A percentile compares a stretch with the other conserved stretches of the same genome.
phyloP scores from a whole-genome alignment of 2,329 filamentous ascomycete genomes.

The Fusarium nanum region DNA sequence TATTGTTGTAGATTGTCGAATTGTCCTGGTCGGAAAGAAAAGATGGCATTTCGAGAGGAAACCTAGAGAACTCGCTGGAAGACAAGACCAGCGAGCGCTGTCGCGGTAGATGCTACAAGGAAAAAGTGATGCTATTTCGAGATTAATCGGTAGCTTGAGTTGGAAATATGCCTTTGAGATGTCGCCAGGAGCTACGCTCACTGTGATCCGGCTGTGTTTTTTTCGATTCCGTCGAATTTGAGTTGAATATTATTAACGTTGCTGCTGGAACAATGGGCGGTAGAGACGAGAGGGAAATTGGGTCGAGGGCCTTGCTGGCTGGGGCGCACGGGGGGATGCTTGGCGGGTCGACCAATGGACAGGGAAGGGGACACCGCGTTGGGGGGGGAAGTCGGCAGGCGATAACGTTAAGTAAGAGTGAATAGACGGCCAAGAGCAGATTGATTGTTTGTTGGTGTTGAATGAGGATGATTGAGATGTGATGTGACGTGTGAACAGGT shows the following conservation, averaged over 20 bases:
- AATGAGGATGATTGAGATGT: slow-evolving; percentile 39
- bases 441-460: slow-evolving; percentile 4
- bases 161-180: slow-evolving; percentile 21
- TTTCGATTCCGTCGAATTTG: slow-evolving; percentile 26
- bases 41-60: slow-evolving; percentile 63
- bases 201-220: slow-evolving; percentile 13
- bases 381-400: slow-evolving; percentile 20
- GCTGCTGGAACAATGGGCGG: slow-evolving; percentile 37
- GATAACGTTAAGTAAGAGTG: slow-evolving; percentile 7
- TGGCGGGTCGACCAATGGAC: slow-evolving; percentile 46
- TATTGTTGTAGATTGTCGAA: slow-evolving; percentile 56
- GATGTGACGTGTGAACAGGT: slow-evolving; percentile 12
- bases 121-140: slow-evolving; percentile 42
- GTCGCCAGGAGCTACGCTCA: slow-evolving; percentile 20
- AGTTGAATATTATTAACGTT: slow-evolving; percentile 29
- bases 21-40: slow-evolving; percentile 62
- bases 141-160: slow-evolving; percentile 28
- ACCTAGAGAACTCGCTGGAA: slow-evolving; percentile 38
- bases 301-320: slow-evolving; percentile 43
- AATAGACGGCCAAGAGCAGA: slow-evolving; percentile 14
- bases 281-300: slow-evolving; percentile 45
- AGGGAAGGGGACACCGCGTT: slow-evolving; percentile 36
- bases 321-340: slow-evolving; percentile 44
- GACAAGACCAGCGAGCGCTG: slow-evolving; percentile 42
- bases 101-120: slow-evolving; percentile 41